These are phyloP conservation scores for Prunus davidiana DNA, from an alignment of 306 rosid genomes.

Conservation along the genomic window DNA sequence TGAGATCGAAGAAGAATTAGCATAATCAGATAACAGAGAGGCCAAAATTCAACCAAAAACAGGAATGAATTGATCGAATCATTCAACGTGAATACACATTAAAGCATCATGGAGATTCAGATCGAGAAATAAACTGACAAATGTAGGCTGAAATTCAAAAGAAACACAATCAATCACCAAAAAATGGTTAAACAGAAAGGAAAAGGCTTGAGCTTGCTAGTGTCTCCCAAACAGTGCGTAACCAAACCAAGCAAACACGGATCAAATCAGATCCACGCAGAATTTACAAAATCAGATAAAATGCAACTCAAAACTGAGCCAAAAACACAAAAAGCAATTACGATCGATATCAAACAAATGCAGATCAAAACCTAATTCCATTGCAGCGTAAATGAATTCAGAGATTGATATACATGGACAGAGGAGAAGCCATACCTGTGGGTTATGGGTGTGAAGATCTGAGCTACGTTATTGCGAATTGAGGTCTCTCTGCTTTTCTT, in stretches of 20 bases:
- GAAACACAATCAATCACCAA: neutral
- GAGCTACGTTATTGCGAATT: neutral
- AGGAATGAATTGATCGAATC: neutral
- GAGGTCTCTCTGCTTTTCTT: neutral
- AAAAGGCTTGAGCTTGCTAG: neutral
- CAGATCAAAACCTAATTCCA: neutral
- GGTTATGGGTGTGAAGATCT: neutral
- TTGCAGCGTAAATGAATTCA: neutral
- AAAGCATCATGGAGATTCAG: neutral
- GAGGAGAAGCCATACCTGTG: slow-evolving; percentile 5
- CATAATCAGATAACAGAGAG: neutral
- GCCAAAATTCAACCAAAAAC: neutral
- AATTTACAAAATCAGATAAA: neutral
- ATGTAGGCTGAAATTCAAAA: neutral
- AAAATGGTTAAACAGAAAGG: neutral
- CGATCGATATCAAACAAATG: neutral
- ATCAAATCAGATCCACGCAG: slow-evolving; percentile 11
- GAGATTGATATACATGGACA: neutral
- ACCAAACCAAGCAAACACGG: neutral
- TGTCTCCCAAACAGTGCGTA: neutral
- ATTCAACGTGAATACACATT: neutral
- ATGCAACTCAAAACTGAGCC: neutral
- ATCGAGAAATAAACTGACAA: neutral
- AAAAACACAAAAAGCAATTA: neutral
- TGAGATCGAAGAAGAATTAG: slow-evolving; percentile 7